A percentile compares a stretch with the other conserved stretches of the same genome.
phyloP scores from a whole-genome alignment of 345 rosid genomes.

The Salix udensis region DNA sequence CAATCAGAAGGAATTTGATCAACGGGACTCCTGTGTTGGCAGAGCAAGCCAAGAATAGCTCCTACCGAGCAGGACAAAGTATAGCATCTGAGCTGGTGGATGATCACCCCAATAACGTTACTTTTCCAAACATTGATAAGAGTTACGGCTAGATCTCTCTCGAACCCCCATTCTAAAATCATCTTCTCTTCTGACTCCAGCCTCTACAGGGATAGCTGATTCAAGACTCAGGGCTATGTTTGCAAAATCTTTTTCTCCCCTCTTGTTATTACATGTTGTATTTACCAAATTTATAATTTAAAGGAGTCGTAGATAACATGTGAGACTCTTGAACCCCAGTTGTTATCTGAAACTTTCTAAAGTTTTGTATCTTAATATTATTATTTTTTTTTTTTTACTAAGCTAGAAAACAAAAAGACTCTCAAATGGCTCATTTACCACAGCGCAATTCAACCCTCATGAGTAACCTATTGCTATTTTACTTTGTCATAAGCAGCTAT shows the following conservation, averaged over 20 bases:
- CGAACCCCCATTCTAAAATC: background rate
- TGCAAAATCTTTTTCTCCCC: too few species aligned
- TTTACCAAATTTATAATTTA: too few species aligned
- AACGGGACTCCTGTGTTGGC: background rate
- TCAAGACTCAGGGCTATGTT: background rate
- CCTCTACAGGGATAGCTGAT: background rate
- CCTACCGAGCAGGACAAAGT: background rate
- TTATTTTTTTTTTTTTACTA: too few species aligned
- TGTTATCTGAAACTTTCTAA: too few species aligned
- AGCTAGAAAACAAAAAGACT: too few species aligned
- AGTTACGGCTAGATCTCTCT: background rate
- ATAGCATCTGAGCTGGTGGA: background rate
- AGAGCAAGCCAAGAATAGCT: background rate
- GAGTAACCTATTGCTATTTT: background rate
- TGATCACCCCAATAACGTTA: background rate
- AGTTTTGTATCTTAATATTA: too few species aligned
- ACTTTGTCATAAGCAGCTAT: constrained; percentile 68
- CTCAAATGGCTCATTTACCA: background rate
- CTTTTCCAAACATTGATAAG: background rate
- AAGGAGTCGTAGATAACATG: too few species aligned
- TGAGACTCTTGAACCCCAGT: too few species aligned
- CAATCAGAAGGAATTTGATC: background rate
- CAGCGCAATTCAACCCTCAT: background rate
- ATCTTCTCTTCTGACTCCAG: background rate
- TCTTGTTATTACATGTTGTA: too few species aligned